Percentiles rank a stretch among this genome's conserved stretches.
Evolutionary conservation across 192 early-diverging fungal species (phyloP).

Genomic region (Linnemannia elongata): DNA sequence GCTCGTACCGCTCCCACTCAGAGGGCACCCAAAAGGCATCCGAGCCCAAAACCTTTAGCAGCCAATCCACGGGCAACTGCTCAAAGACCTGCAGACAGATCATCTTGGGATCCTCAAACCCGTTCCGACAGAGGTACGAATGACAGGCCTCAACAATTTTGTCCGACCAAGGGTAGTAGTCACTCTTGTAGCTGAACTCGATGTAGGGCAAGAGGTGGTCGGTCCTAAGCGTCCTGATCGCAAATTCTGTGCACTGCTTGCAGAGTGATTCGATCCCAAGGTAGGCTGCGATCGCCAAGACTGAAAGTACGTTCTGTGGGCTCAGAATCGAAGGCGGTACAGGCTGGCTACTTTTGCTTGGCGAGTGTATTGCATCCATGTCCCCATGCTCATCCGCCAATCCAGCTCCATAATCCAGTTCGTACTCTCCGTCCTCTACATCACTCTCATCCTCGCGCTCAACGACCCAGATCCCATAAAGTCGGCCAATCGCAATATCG

Average conservation of each 20-base stretch:
- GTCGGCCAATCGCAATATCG: conserved; percentile 61
- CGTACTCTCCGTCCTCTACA: not conserved
- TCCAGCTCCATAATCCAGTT: not conserved
- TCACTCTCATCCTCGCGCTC: not conserved
- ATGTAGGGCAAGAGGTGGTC: conserved; percentile 50
- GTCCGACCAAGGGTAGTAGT: conserved; percentile 59
- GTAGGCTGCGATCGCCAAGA: conserved; percentile 64
- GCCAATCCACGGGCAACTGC: conserved; percentile 57
- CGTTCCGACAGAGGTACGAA: conserved; percentile 68
- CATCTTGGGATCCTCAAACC: conserved; percentile 57
- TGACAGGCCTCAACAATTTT: conserved; percentile 64
- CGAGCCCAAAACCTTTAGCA: conserved; percentile 60
- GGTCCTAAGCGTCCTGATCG: conserved; percentile 34
- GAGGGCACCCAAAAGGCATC: conserved; percentile 72
- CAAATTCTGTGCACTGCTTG: conserved; percentile 55
- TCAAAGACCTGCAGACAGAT: conserved; percentile 44
- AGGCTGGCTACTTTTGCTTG: not conserved
- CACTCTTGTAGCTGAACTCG: conserved; percentile 56
- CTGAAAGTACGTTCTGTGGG: conserved; percentile 53
- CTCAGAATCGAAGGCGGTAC: conserved; percentile 29
- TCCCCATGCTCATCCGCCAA: not conserved
- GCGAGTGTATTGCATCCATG: not conserved
- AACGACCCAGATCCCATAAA: conserved; percentile 62
- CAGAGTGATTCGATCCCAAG: conserved; percentile 63
- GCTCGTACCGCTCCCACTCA: conserved; percentile 69